Conservation (phyloP, 2,329 filamentous ascomycete genomes). For the Fusarium redolens region DNA sequence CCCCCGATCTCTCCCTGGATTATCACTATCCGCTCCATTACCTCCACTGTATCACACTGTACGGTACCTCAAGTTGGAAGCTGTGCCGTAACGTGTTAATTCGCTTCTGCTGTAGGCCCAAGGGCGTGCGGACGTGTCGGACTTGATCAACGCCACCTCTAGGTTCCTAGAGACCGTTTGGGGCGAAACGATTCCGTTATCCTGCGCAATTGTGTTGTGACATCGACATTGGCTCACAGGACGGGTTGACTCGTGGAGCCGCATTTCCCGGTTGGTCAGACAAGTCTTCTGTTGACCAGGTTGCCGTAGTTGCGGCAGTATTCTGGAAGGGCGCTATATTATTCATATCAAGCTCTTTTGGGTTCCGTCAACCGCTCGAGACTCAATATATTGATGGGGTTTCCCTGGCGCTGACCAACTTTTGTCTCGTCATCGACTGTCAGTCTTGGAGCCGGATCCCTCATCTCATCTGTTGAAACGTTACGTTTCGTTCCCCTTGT, state of each 20-base stretch:
- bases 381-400: slow-evolving; percentile 44
- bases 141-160: slow-evolving; percentile 28
- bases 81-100: slow-evolving; percentile 10
- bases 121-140: slow-evolving; percentile 33
- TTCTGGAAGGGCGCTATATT: slow-evolving; percentile 8
- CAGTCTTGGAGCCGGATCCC: slow-evolving; percentile 23
- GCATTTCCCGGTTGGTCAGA: slow-evolving; percentile 29
- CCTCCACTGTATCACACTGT: slow-evolving; percentile 3
- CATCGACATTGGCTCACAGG: slow-evolving; percentile 8
- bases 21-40: background rate
- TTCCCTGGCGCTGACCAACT: slow-evolving; percentile 32
- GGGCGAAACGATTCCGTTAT: slow-evolving; percentile 13
- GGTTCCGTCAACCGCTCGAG: slow-evolving; percentile 11
- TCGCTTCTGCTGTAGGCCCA: slow-evolving; percentile 10
- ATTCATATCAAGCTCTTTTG: slow-evolving; percentile 8
- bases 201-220: slow-evolving; percentile 2
- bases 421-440: slow-evolving; percentile 18
- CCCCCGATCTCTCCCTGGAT: background rate
- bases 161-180: slow-evolving; percentile 11
- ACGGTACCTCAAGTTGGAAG: slow-evolving; percentile 3
- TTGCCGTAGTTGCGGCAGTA: slow-evolving; percentile 26
- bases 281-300: slow-evolving; percentile 7
- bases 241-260: slow-evolving; percentile 19
- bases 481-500: slow-evolving; percentile 34
- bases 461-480: slow-evolving; percentile 40